Conservation (phyloP, 2,329 filamentous ascomycete species). For the Sporothrix humicola region DNA sequence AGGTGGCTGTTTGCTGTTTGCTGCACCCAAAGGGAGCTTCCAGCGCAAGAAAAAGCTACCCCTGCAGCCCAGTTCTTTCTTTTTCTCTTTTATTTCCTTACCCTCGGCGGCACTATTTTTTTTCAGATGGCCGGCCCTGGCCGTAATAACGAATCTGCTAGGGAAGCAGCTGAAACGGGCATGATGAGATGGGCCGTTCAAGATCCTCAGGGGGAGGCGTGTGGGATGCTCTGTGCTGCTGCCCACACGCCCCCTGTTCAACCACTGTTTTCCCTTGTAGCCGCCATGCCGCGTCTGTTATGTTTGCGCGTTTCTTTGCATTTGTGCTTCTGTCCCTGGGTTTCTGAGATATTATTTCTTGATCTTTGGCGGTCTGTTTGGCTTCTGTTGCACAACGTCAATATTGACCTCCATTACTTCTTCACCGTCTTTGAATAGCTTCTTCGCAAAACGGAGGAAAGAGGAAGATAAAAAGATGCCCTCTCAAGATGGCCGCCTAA, state of each 20-base stretch:
- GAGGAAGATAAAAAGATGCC: background rate
- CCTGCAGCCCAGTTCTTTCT: constrained; percentile 3
- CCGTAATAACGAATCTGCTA: background rate
- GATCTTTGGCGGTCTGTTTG: background rate
- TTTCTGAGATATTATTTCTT: background rate
- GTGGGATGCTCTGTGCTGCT: constrained; percentile 13
- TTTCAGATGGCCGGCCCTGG: background rate
- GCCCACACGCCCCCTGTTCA: constrained; percentile 20
- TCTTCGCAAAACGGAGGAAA: background rate
- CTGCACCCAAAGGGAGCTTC: background rate
- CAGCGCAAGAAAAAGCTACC: constrained; percentile 17
- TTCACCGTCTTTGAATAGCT: background rate
- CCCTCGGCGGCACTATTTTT: background rate
- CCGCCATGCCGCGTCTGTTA: constrained; percentile 10
- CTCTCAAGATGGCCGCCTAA: background rate
- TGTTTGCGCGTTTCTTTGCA: background rate
- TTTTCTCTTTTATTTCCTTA: background rate
- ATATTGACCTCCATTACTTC: background rate
- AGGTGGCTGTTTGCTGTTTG: constrained; percentile 16
- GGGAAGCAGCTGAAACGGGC: constrained; percentile 24
- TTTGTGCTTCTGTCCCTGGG: background rate
- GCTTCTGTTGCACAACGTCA: background rate
- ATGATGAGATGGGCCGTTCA: constrained; percentile 14
- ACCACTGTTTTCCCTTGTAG: background rate
- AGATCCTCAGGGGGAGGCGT: constrained; percentile 9